A percentile compares a stretch with the other conserved stretches of the same genome.
These are phyloP conservation scores for Pestalotiopsis sp. DNA, from an alignment of 2,329 filamentous ascomycete genomes.

Conservation along the genomic window DNA sequence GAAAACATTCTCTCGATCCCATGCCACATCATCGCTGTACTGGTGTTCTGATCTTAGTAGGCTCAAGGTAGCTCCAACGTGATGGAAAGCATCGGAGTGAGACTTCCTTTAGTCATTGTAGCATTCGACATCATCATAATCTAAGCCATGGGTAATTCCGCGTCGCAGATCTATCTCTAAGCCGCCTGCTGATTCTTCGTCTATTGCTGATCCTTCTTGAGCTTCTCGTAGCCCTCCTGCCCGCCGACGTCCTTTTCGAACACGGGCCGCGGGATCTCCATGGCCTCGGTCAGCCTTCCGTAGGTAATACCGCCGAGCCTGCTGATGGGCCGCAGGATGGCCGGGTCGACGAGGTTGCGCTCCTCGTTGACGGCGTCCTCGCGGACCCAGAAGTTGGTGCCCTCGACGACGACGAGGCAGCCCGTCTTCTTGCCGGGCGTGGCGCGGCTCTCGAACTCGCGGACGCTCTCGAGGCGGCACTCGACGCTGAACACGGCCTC, in stretches of 20 bases:
- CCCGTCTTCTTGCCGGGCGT: conserved; percentile 74
- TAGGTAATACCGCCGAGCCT: conserved; percentile 88
- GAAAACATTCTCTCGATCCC: no score
- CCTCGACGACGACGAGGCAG: conserved; percentile 77
- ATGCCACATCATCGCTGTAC: no score
- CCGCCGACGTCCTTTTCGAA: conserved; percentile 51
- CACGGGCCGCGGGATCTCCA: conserved; percentile 69
- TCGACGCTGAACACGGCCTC: conserved; percentile 86
- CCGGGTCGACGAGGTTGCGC: conserved; percentile 70
- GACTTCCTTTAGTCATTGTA: no score
- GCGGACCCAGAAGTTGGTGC: conserved; percentile 82
- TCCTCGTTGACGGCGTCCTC: conserved; percentile 86
- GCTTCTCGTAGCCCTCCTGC: conserved; percentile 55
- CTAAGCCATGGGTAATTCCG: not conserved
- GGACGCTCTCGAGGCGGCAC: conserved; percentile 71
- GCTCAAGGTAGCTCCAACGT: not conserved
- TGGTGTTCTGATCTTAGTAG: not conserved
- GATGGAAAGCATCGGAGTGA: no score
- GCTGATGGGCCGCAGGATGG: conserved; percentile 73
- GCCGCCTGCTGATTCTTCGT: not conserved
- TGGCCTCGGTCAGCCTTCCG: conserved; percentile 64
- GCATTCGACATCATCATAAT: not conserved
- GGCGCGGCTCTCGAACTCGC: conserved; percentile 74
- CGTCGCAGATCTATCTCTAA: not conserved
- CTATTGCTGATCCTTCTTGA: conserved; percentile 44